Percentiles rank a stretch among this genome's conserved stretches.
phyloP scores from a whole-genome alignment of 345 rosid species.

The Crucihimalaya himalaica region DNA sequence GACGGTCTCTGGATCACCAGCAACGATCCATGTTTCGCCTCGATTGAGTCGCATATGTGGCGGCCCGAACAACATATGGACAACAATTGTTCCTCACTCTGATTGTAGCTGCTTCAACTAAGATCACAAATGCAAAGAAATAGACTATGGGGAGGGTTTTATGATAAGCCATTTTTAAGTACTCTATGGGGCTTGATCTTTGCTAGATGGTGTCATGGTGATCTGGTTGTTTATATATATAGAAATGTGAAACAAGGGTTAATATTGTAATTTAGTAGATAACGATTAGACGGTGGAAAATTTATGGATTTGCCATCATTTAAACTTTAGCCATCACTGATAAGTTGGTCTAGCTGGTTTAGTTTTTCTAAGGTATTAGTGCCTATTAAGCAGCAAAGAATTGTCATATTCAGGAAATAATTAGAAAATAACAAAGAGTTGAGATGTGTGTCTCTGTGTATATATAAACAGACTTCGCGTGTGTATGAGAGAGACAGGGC shows the following conservation, averaged over 20 bases:
- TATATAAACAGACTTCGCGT: too few relatives aligned
- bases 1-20: conserved; percentile 24
- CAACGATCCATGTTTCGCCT: conserved; percentile 40
- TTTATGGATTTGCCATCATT: background rate
- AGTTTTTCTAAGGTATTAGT: too few relatives aligned
- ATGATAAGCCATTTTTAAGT: conserved; percentile 9
- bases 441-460: too few relatives aligned
- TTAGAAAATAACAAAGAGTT: too few relatives aligned
- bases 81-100: conserved; percentile 41
- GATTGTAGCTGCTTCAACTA: conserved; percentile 18
- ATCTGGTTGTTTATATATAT: conserved; percentile 16
- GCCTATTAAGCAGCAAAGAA: too few relatives aligned
- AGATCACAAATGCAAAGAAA: conserved; percentile 21
- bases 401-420: too few relatives aligned
- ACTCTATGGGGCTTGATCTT: conserved; percentile 1
- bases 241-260: background rate
- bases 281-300: background rate
- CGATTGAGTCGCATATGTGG: conserved; percentile 31
- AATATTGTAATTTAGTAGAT: background rate
- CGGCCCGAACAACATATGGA: conserved; percentile 49
- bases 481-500: too few relatives aligned
- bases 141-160: conserved; percentile 13
- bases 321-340: background rate
- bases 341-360: background rate
- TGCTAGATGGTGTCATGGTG: background rate